phyloP scores from a whole-genome alignment of 1,284 basidiomycete genomes.

The Cutaneotrichosporon daszewskae region DNA sequence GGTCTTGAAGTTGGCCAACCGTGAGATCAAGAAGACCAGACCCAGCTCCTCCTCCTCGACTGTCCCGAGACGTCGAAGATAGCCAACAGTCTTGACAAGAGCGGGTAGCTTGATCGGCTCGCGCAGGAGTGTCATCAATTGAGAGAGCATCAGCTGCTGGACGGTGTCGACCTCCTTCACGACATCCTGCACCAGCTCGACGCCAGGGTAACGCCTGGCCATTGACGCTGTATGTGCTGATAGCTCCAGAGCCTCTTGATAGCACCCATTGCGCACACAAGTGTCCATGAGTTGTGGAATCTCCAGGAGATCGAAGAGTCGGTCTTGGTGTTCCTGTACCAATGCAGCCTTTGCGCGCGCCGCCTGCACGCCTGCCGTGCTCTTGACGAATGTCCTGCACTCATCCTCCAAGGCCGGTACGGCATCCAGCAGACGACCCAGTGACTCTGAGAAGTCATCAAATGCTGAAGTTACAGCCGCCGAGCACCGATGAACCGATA shows the following conservation, averaged over 20 bases:
- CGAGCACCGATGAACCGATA: constrained; percentile 61
- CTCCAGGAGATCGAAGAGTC: constrained; percentile 82
- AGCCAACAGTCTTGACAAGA: constrained; percentile 78
- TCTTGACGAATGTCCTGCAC: constrained; percentile 59
- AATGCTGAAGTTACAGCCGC: constrained; percentile 62
- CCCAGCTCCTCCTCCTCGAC: constrained; percentile 61
- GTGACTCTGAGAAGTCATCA: constrained; percentile 58
- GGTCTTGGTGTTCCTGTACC: constrained; percentile 83
- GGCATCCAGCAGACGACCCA: constrained; percentile 59
- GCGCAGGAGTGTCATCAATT: constrained; percentile 70
- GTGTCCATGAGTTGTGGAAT: constrained; percentile 84
- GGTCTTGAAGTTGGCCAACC: constrained; percentile 55
- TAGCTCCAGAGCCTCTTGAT: constrained; percentile 80
- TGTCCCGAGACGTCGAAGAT: constrained; percentile 70
- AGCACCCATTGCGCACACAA: constrained; percentile 83
- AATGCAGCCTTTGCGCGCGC: constrained; percentile 67
- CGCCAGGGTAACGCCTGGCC: constrained; percentile 47
- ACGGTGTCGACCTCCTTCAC: constrained; percentile 69
- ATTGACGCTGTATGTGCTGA: constrained; percentile 60
- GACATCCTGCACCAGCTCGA: constrained; percentile 54
- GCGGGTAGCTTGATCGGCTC: constrained; percentile 82
- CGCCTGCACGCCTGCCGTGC: constrained; percentile 56
- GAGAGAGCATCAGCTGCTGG: constrained; percentile 49
- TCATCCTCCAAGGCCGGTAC: constrained; percentile 67
- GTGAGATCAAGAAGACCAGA: constrained; percentile 61